Evolutionary conservation across 164 flowering plant species (phyloP).

Genomic region (Vitis riparia): DNA sequence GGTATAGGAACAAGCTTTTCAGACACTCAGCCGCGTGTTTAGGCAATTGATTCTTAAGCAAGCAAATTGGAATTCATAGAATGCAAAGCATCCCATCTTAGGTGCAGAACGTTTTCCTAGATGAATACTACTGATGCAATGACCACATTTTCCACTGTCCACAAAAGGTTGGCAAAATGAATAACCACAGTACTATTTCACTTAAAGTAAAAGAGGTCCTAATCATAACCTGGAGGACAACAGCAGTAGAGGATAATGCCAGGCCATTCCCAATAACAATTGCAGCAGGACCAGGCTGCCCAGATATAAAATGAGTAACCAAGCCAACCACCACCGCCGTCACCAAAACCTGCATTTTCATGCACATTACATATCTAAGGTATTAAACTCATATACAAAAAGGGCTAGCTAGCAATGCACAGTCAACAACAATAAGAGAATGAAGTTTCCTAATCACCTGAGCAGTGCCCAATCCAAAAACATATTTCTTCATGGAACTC

Average conservation of each 20-base stretch:
- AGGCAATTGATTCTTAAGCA: too few species aligned
- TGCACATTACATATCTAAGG: neutral
- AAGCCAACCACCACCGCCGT: slow-evolving; percentile 87
- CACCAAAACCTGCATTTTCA: slow-evolving; percentile 68
- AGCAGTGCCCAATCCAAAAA: slow-evolving; percentile 96
- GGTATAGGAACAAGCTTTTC: too few species aligned
- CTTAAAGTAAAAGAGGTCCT: neutral
- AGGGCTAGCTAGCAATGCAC: neutral
- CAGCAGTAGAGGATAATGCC: slow-evolving; percentile 98
- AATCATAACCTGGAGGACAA: slow-evolving; percentile 85
- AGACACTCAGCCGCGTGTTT: too few species aligned
- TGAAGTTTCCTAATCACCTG: slow-evolving; percentile 62
- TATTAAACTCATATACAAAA: slow-evolving; percentile 8
- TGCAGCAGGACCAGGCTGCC: slow-evolving; percentile 87
- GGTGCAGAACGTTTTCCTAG: neutral
- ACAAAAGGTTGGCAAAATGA: neutral
- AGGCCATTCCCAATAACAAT: slow-evolving; percentile 98
- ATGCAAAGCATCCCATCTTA: neutral
- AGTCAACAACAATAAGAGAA: neutral
- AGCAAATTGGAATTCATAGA: neutral
- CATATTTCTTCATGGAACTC: slow-evolving; percentile 99
- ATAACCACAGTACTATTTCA: neutral
- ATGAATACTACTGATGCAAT: neutral
- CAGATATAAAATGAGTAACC: slow-evolving; percentile 73
- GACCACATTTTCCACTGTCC: neutral